Evolutionary conservation across 805 yeast genomes (phyloP), one percentile per base, ranked within the genome.

Genomic region (Candida coquimbonensis): DNA sequence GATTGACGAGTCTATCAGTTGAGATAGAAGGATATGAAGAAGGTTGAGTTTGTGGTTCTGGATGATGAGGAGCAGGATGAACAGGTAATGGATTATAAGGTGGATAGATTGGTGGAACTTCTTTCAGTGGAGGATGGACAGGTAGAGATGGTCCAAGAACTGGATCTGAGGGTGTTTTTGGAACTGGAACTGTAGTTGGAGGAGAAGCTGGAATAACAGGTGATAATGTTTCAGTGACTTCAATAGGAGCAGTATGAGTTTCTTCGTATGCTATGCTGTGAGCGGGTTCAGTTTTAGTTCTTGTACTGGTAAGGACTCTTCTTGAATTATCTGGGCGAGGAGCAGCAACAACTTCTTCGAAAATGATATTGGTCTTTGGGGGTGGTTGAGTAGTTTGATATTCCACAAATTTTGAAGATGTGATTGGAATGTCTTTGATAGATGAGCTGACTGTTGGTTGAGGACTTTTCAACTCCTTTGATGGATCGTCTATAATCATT

Each of bases 251-350:
- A 12, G 41, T 32, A 8, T 36, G 16, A 21, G 17, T 2, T 16
- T 31, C 36, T 11, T n/a, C 40, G 9, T 5, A 9, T 12, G 8
- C 13, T n/a, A 32, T 31, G 12, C 5, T 12, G 2, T 9, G 31
- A 4, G 13, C 13, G 6, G 13, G 3, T 9, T 24, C 24, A 13
- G 43, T 38, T 7, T 35, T n/a, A 25, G 39, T 42, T 25, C 8
- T 38, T 7, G 39, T 34, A 9, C 21, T 36, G 13, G 39, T 31
- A 14, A 31, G 9, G 34, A 35, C 32, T 42, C 40, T 40, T 14
- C 27, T 45, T 6, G 31, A 24, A n/a, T 35, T 42, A 13, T 32
- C 26, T 21, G 42, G 46, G 5, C 41, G 38, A 7, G 40, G 40
- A 19, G 27, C 33, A 7, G 45, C 25, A 17, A 21, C 17, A 31